These are phyloP conservation scores for Massarina eburnea DNA, from an alignment of 2,329 filamentous ascomycete species.

Conservation along the genomic window DNA sequence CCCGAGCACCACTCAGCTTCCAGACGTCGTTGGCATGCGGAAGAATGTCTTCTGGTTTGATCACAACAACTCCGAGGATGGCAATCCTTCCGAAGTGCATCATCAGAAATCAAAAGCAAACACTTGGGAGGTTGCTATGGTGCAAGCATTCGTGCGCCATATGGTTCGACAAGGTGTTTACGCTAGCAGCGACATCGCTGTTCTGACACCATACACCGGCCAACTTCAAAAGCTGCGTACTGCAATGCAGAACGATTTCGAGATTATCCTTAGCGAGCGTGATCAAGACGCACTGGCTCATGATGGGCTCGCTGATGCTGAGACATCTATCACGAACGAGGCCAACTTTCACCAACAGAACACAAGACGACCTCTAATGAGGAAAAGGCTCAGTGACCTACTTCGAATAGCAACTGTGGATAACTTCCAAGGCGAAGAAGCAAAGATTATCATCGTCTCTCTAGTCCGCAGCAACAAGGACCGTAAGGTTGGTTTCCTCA, in stretches of 20 bases:
- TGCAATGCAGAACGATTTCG: slow-evolving; percentile 52
- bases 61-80: slow-evolving; percentile 54
- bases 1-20: slow-evolving; percentile 39
- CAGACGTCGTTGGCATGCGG: slow-evolving; percentile 57
- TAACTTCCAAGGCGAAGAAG: slow-evolving; percentile 79
- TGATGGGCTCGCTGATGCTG: slow-evolving; percentile 20
- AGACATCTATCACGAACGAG: not conserved
- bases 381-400: slow-evolving; percentile 23
- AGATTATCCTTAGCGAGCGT: slow-evolving; percentile 65
- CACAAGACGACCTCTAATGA: slow-evolving; percentile 19
- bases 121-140: slow-evolving; percentile 65
- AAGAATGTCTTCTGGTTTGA: slow-evolving; percentile 63
- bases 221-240: slow-evolving; percentile 57
- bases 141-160: slow-evolving; percentile 63
- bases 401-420: slow-evolving; percentile 63
- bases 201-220: slow-evolving; percentile 67
- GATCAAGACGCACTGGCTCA: slow-evolving; percentile 58
- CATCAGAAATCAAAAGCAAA: slow-evolving; percentile 55
- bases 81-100: slow-evolving; percentile 9
- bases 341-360: slow-evolving; percentile 4
- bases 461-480: slow-evolving; percentile 69
- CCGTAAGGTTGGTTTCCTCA: slow-evolving; percentile 65
- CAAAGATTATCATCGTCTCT: slow-evolving; percentile 69
- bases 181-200: slow-evolving; percentile 62
- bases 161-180: slow-evolving; percentile 67